Conservation (phyloP, 73 alveolate species). For the Paramecium sonneborni region DNA sequence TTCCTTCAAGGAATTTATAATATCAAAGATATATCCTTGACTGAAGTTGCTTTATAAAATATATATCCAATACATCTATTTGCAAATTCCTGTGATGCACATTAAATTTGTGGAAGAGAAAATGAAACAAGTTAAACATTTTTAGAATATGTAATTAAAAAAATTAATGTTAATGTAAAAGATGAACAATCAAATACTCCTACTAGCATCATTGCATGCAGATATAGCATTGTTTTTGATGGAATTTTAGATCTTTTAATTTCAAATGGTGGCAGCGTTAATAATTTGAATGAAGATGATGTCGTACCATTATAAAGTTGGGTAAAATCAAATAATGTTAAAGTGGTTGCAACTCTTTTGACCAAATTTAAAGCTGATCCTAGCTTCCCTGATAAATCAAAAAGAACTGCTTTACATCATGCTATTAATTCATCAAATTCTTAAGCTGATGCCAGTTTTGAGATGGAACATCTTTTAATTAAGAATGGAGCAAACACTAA, state of each 20-base stretch:
- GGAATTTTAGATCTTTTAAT: neutral
- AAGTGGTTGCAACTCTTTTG: conserved; percentile 40
- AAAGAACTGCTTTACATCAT: conserved; percentile 77
- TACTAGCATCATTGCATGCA: neutral
- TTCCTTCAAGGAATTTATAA: neutral
- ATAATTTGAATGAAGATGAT: conserved; percentile 66
- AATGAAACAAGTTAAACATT: neutral
- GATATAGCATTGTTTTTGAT: neutral
- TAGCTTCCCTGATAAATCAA: neutral
- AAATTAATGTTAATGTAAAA: conserved; percentile 61
- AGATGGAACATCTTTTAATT: conserved; percentile 74
- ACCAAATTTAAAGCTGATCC: conserved; percentile 55
- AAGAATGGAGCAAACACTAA: conserved; percentile 75
- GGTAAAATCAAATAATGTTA: conserved; percentile 61
- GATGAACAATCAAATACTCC: conserved; percentile 57
- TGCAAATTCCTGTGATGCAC: neutral
- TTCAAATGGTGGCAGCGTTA: conserved; percentile 69
- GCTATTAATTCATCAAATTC: conserved; percentile 75
- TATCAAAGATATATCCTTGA: neutral
- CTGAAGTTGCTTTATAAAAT: neutral
- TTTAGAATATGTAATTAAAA: conserved; percentile 47
- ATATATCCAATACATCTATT: neutral
- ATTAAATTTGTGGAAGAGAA: neutral
- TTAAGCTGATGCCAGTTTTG: conserved; percentile 83
- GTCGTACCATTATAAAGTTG: conserved; percentile 62